Conservation (phyloP, 2,329 filamentous ascomycete species). For the Thermothelomyces thermophilus region DNA sequence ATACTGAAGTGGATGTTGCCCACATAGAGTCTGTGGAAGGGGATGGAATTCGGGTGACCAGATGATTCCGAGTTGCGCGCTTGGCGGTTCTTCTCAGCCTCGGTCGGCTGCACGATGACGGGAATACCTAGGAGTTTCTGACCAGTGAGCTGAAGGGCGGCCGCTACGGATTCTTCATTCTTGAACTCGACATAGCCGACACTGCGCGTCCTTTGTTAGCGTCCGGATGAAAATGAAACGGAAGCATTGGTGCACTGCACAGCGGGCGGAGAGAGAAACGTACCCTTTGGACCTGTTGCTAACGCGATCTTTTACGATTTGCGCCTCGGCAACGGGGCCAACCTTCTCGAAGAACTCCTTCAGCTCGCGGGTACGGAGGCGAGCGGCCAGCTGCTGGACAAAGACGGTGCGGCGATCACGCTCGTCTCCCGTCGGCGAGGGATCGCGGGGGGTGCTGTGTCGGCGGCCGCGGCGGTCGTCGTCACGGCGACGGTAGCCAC, state of each 20-base stretch:
- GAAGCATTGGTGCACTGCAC: no score
- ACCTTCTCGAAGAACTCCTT: conserved; percentile 94
- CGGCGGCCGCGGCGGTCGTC: conserved; percentile 44
- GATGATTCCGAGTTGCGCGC: conserved; percentile 71
- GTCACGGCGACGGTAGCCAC: conserved; percentile 40
- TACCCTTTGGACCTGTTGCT: conserved; percentile 97
- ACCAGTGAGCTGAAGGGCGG: conserved; percentile 95
- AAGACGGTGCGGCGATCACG: conserved; percentile 95
- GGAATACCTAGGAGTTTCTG: conserved; percentile 98
- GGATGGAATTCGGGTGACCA: conserved; percentile 72
- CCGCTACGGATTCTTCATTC: conserved; percentile 84
- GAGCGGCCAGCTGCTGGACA: conserved; percentile 93
- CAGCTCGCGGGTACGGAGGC: conserved; percentile 84
- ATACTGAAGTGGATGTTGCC: conserved; percentile 99
- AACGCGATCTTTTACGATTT: conserved; percentile 97
- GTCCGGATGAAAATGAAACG: neutral
- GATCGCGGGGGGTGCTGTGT: conserved; percentile 36
- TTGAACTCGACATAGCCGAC: conserved; percentile 99
- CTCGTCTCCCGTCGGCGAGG: conserved; percentile 76
- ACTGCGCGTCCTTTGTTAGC: conserved; percentile 47
- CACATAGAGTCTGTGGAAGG: conserved; percentile 96
- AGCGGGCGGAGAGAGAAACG: conserved; percentile 33
- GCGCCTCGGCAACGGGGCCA: conserved; percentile 89
- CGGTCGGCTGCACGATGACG: conserved; percentile 95
- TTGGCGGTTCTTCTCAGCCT: conserved; percentile 98